A percentile compares a stretch with the other conserved stretches of the same genome.
Conservation (phyloP, 169 alveolate species). For the Plasmodium knowlesi region DNA sequence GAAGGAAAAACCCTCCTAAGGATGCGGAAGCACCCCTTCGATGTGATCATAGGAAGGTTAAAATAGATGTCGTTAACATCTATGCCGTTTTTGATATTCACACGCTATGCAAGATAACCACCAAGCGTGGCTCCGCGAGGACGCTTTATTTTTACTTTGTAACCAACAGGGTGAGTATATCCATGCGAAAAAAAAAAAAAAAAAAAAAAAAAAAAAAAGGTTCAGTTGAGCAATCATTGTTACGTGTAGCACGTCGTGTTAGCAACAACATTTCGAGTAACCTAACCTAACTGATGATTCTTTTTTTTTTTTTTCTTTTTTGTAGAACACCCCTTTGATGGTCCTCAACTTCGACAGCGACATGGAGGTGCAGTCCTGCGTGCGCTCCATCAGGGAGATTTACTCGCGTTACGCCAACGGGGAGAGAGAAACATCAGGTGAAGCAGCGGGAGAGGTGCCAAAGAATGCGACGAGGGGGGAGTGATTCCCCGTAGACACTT, state of each 20-base stretch:
- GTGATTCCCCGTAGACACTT: not conserved
- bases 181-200: no score
- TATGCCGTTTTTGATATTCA: conserved; percentile 77
- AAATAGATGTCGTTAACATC: conserved; percentile 67
- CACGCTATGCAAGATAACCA: conserved; percentile 76
- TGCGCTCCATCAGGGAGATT: conserved; percentile 32
- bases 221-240: not conserved
- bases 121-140: conserved; percentile 62
- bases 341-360: conserved; percentile 65
- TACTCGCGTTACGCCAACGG: conserved; percentile 22
- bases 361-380: conserved; percentile 56
- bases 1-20: not conserved
- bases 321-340: conserved; percentile 53
- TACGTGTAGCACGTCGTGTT: not conserved
- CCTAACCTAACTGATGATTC: not conserved
- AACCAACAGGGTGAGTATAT: conserved; percentile 74
- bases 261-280: not conserved
- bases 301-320: conserved; percentile 1
- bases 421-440: no score
- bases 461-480: not conserved
- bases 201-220: no score
- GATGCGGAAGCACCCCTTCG: not conserved
- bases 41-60: not conserved
- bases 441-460: no score
- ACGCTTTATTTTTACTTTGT: conserved; percentile 77